Percentiles rank a stretch among this genome's conserved stretches.
Conservation (phyloP, 2,329 filamentous ascomycete genomes). For the Trichophyton simii region DNA sequence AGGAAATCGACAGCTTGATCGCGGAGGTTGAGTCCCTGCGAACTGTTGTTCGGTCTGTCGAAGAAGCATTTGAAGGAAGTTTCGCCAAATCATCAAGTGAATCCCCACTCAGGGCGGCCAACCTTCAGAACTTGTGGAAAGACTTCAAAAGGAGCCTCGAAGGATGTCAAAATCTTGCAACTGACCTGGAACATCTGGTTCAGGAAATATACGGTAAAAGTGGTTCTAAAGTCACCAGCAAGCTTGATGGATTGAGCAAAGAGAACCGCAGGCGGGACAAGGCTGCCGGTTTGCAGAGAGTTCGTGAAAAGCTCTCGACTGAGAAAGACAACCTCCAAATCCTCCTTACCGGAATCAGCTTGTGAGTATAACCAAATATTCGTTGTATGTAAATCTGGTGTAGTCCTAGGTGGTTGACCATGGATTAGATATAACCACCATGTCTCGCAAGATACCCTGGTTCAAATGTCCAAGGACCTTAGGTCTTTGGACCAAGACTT, state of each 20-base stretch:
- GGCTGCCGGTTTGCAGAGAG: background rate
- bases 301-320: constrained; percentile 9
- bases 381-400: too few species aligned
- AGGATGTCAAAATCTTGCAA: constrained; percentile 1
- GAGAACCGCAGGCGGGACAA: constrained; percentile 9
- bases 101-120: background rate
- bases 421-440: background rate
- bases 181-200: constrained; percentile 6
- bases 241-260: constrained; percentile 15
- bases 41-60: constrained; percentile 7
- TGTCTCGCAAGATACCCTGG: background rate
- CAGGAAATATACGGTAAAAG: constrained; percentile 10
- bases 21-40: constrained; percentile 12
- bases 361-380: constrained; percentile 10
- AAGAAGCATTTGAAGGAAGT: constrained; percentile 5
- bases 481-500: background rate
- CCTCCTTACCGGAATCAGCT: constrained; percentile 10
- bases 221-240: constrained; percentile 11
- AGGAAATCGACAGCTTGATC: constrained; percentile 12
- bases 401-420: background rate
- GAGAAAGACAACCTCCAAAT: constrained; percentile 11
- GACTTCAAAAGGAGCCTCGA: background rate
- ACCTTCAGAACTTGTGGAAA: constrained; percentile 5
- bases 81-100: background rate
- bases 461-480: background rate